Conservation (phyloP, 2,329 filamentous ascomycete genomes). For the Camillea tinctor region DNA sequence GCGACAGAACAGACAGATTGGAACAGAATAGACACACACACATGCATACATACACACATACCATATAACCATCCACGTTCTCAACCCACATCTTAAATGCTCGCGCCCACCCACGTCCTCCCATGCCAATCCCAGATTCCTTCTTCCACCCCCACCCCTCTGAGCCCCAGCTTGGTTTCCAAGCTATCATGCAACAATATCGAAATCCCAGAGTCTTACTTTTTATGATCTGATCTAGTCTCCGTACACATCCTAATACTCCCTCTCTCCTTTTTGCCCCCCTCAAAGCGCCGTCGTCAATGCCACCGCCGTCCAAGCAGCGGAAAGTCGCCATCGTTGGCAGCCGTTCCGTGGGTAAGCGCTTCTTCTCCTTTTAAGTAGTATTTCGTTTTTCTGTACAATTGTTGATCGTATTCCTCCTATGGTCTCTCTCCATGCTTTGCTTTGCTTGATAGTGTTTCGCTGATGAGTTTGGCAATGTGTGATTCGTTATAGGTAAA, state of each 20-base stretch:
- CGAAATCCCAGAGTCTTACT: background rate
- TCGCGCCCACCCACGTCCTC: background rate
- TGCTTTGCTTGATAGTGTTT: background rate
- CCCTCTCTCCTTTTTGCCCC: no score
- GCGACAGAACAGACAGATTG: background rate
- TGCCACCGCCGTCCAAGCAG: conserved; percentile 69
- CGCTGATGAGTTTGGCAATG: conserved; percentile 11
- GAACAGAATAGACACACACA: no score
- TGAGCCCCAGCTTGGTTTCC: background rate
- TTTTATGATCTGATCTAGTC: conserved; percentile 1
- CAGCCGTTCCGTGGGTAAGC: conserved; percentile 75
- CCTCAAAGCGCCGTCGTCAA: conserved; percentile 31
- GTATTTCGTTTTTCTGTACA: no score
- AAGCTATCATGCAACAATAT: background rate
- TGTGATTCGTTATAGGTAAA: conserved; percentile 67
- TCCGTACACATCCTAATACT: conserved; percentile 1
- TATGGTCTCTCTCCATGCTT: no score
- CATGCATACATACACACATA: no score
- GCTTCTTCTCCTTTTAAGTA: conserved; percentile 14
- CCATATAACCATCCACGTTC: no score
- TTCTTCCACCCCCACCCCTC: background rate
- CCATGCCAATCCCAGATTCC: background rate
- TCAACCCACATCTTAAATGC: no score
- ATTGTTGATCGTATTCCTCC: no score
- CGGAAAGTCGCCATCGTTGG: conserved; percentile 82